Percentiles rank a stretch among this genome's conserved stretches.
Evolutionary conservation across 257 asterid genomes (phyloP).

Genomic region (Solanum virginianum): DNA sequence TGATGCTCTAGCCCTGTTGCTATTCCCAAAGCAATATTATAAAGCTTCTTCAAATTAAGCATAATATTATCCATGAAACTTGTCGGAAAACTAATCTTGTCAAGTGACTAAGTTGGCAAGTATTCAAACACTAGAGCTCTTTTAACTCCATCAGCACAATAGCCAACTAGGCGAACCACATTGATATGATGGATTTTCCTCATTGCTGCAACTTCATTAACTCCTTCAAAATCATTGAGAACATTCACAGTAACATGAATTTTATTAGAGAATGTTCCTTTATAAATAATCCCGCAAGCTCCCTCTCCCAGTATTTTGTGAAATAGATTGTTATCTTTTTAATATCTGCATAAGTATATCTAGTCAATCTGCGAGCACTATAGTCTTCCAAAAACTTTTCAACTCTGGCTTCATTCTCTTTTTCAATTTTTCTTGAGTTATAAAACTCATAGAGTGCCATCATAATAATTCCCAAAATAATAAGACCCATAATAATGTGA

Average conservation of each 20-base stretch:
- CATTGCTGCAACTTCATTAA: conserved; percentile 27
- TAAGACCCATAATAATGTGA: neutral
- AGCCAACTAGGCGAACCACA: conserved; percentile 24
- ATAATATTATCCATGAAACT: neutral
- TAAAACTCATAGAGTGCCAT: neutral
- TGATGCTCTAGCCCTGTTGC: conserved; percentile 11
- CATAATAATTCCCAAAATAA: neutral
- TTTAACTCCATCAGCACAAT: conserved; percentile 28
- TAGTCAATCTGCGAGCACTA: conserved; percentile 8
- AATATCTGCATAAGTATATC: conserved; percentile 30
- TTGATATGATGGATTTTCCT: conserved; percentile 26
- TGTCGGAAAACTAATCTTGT: conserved; percentile 11
- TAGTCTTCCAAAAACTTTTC: conserved; percentile 7
- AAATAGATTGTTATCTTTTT: conserved; percentile 22
- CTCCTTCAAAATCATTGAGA: conserved; percentile 11
- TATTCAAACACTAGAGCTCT: conserved; percentile 25
- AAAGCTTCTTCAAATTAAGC: conserved; percentile 7
- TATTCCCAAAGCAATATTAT: conserved; percentile 10
- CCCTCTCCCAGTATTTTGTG: conserved; percentile 30
- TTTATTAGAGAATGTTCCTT: conserved; percentile 22
- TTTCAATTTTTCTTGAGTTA: neutral
- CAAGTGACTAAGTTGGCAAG: conserved; percentile 21
- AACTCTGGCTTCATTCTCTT: conserved; percentile 15
- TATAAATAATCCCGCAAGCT: conserved; percentile 24
- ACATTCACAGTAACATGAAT: conserved; percentile 24